Evolutionary conservation across 1,284 basidiomycete genomes (phyloP), one percentile per base, ranked within the genome.

Genomic region (Ceratobasidium sp.): DNA sequence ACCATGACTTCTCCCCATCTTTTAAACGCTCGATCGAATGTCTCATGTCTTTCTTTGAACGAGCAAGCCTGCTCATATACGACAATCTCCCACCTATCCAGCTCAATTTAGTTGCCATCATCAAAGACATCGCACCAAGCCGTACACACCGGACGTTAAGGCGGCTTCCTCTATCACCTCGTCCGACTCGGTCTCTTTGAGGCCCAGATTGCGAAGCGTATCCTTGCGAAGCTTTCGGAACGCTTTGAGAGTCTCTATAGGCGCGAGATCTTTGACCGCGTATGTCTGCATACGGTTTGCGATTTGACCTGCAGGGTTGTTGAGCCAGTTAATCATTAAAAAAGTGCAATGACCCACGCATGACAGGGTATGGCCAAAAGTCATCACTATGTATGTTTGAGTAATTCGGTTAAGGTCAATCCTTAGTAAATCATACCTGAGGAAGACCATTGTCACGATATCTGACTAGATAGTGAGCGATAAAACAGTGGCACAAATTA

Each of bases 381-480:
- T 93, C 90, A 73, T 93, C 89, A 2, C 87, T 82, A 68, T 69
- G 54, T 1, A 46, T 42, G 66, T 72, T 60, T 30, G 50, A 30
- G 49, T 8, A 39, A 30, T 46, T 64, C 49, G 14, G 69, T 67
- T 71, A 73, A 21, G 72, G 56, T 36, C 59, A n/a, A n/a, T 52
- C 29, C 68, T 60, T n/a, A n/a, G 7, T 23, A 11, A 47, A n/a
- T n/a, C 14, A 76, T 76, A 90, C 84, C 87, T 87, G 75, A 82
- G 88, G 77, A 94, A 93, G 1, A 94, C 85, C 77, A 91, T 82
- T 1, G 89, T 91, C 73, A 89, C 77, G 66, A 91, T 88, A 25
- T 88, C 89, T 90, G 74, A 47, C 8, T 27, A 29, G 47, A 60
- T 7, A 68, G 44, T 5, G 73, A 36, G 69, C 44, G 23, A 29